A percentile compares a stretch with the other conserved stretches of the same genome.
Evolutionary conservation across 2,329 filamentous ascomycete species (phyloP).

Genomic region (Fusarium mundagurra): DNA sequence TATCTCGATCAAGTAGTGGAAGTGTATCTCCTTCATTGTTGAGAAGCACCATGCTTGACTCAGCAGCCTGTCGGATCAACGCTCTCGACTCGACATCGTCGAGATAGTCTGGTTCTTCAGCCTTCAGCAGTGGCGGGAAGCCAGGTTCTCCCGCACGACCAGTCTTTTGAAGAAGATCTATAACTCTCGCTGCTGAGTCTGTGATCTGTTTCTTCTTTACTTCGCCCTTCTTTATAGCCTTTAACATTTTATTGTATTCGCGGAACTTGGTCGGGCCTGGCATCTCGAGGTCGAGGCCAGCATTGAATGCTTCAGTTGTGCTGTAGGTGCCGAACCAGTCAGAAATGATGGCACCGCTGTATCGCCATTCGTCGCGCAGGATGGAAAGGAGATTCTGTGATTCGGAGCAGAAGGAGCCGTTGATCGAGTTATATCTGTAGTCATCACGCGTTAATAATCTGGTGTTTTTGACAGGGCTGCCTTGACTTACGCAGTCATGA

Average conservation of each 20-base stretch:
- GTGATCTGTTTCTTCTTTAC: neutral
- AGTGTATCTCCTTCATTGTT: neutral
- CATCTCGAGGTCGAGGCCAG: neutral
- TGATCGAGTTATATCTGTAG: neutral
- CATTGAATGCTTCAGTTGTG: neutral
- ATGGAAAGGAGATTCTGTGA: neutral
- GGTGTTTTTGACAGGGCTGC: no score
- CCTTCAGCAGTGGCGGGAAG: neutral
- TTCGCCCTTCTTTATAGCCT: neutral
- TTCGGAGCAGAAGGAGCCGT: neutral
- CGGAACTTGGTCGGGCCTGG: neutral
- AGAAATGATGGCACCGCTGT: neutral
- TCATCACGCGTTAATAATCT: rapidly evolving
- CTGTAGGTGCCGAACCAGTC: neutral
- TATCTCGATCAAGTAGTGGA: neutral
- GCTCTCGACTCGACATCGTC: neutral
- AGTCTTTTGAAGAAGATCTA: neutral
- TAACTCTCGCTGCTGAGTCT: neutral
- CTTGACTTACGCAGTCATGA: neutral
- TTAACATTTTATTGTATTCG: neutral
- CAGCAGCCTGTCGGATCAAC: neutral
- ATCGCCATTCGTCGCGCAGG: neutral
- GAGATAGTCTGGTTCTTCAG: neutral
- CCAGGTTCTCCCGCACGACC: neutral
- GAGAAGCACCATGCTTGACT: neutral